Evolutionary conservation across 768 basidiomycete species (phyloP).

Genomic region (Lactifluus rugatus): DNA sequence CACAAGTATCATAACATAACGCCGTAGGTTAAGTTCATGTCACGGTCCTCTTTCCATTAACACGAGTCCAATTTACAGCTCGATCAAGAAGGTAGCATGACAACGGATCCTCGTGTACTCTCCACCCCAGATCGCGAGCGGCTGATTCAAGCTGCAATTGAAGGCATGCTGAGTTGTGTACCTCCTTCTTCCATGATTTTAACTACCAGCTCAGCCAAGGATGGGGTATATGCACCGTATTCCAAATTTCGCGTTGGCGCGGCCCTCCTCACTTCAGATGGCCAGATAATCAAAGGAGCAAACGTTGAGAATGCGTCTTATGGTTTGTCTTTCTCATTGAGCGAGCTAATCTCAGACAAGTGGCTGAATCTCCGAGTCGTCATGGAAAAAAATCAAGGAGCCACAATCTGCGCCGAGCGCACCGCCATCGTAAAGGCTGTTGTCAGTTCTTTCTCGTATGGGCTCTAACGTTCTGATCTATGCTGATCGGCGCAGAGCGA

Average conservation of each 20-base stretch:
- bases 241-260: conserved; percentile 93
- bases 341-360: background rate
- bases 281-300: conserved; percentile 69
- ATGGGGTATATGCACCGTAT: conserved; percentile 72
- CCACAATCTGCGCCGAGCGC: conserved; percentile 87
- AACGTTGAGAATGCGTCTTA: conserved; percentile 94
- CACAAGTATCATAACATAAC: no score
- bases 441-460: conserved; percentile 36
- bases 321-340: conserved; percentile 37
- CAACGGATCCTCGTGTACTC: conserved; percentile 21
- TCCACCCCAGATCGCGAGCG: conserved; percentile 36
- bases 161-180: conserved; percentile 33
- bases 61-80: no score
- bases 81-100: no score
- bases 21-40: no score
- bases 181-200: background rate
- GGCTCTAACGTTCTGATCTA: background rate
- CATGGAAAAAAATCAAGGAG: conserved; percentile 40
- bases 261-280: conserved; percentile 61
- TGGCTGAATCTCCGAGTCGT: background rate
- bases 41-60: no score
- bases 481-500: conserved; percentile 50
- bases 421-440: conserved; percentile 93
- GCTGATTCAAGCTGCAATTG: conserved; percentile 48
- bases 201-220: conserved; percentile 40